A percentile compares a stretch with the other conserved stretches of the same genome.
These are phyloP conservation scores for Gossypium gossypioides DNA, from an alignment of 441 rosid genomes.

Conservation along the genomic window DNA sequence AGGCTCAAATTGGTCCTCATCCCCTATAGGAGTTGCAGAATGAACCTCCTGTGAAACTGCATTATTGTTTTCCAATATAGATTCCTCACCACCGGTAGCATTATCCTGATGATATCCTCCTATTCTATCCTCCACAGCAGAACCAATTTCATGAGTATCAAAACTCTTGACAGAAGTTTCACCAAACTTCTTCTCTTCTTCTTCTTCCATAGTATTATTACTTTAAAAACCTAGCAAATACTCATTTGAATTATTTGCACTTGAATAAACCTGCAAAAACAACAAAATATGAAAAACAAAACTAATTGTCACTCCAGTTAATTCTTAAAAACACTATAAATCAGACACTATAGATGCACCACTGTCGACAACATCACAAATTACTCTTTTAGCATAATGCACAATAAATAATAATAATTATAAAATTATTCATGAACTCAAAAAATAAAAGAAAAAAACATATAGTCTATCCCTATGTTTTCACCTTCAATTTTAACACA, in stretches of 20 bases:
- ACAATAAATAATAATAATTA: not conserved
- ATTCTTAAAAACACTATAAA: conserved; percentile 1
- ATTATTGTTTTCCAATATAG: conserved; percentile 21
- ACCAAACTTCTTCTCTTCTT: conserved; percentile 44
- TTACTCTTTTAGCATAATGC: not conserved
- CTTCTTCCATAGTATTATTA: conserved; percentile 58
- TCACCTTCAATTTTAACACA: not conserved
- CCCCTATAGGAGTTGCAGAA: conserved; percentile 31
- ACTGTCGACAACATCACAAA: not conserved
- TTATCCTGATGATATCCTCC: conserved; percentile 31
- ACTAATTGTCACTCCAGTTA: not conserved
- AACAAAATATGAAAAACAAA: not conserved
- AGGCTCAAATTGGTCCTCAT: conserved; percentile 76
- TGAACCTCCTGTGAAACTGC: conserved; percentile 21
- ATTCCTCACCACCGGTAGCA: conserved; percentile 21
- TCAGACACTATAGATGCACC: not conserved
- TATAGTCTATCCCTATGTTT: not conserved
- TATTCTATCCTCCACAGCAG: conserved; percentile 27
- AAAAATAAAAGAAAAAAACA: not conserved
- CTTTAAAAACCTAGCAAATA: conserved; percentile 19
- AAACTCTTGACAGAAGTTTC: conserved; percentile 27
- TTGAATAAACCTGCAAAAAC: conserved; percentile 21
- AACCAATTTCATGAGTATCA: conserved; percentile 21
- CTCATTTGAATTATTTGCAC: conserved; percentile 26
- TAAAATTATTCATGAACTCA: not conserved